Base-by-base conservation (phyloP, 495 filamentous ascomycete genomes). In the Hypoxylon fragiforme region DNA sequence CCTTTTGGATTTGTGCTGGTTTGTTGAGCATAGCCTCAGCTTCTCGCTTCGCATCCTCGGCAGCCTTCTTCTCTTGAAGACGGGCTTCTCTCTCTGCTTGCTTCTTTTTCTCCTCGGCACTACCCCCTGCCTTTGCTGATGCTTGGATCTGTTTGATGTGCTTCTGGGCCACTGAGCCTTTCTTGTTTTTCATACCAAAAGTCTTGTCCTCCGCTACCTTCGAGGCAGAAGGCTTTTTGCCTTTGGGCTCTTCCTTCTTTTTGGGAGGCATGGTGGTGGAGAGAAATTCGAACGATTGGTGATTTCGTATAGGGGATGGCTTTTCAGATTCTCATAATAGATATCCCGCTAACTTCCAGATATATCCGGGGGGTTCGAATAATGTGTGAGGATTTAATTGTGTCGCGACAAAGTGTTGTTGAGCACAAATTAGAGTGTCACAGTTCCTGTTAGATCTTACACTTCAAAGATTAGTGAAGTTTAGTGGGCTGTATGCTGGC, bases 171-270 rank as follows among this genome's bases (percentile, higher is more conserved):
- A 81, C 85, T 42, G 82, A 85, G 57, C 94, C 94, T 83, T 96
- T 97, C 85, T 99, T 97, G 69, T 98, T 98, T 79, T 98, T 98
- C 92, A 98, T 95, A 60, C 94, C 94, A 80, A 98, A 98, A 45
- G 94, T 96, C 80, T 94, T 95, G 79, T 98, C 94, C 46, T 92
- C 90, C 52, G 90, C 87, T 11, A 76, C 53, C 70, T 91, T 91
- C 36, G 77, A 65, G 42, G 81, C 72, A 31, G 84, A 79, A 60
- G 85, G 77, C 83, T 92, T 89, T 77, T 77, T 78, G 62, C 70
- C 77, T 24, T 57, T 70, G 30, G n/a, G 54, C 74, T 89, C 87
- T 11, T 83, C 75, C 45, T 76, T 73, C 65, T 92, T 92, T 72
- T 98, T 98, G 54, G 94, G 94, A 70, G 95, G 85, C 94, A 97